phyloP scores from a whole-genome alignment of 1,284 basidiomycete genomes.

The Phaffia rhodozyma region DNA sequence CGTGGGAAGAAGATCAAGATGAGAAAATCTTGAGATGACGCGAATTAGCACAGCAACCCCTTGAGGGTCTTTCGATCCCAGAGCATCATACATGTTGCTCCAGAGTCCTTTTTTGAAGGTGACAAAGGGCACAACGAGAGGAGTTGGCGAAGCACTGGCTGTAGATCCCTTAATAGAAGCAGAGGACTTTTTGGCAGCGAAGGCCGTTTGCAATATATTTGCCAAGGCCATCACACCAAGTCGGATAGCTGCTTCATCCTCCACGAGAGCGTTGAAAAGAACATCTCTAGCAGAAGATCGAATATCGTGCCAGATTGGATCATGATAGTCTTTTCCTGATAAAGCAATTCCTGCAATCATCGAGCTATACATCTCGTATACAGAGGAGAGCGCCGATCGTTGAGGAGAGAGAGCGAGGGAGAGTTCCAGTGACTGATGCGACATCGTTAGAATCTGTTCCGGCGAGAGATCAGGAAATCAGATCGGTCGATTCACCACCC shows the following conservation, averaged over 20 bases:
- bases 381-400: conserved; percentile 22
- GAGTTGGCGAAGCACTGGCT: conserved; percentile 19
- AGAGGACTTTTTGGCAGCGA: conserved; percentile 24
- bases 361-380: conserved; percentile 32
- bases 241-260: conserved; percentile 31
- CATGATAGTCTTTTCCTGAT: conserved; percentile 31
- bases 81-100: conserved; percentile 49
- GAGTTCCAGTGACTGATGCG: background rate
- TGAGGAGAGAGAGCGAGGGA: background rate
- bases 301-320: conserved; percentile 25
- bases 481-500: conserved; percentile 3
- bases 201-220: conserved; percentile 14
- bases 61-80: conserved; percentile 48
- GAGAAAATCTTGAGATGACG: conserved; percentile 47
- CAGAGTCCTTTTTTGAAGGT: conserved; percentile 50
- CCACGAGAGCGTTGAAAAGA: conserved; percentile 31
- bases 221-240: conserved; percentile 8
- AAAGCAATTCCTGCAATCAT: conserved; percentile 53
- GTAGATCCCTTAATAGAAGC: conserved; percentile 21
- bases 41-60: conserved; percentile 49
- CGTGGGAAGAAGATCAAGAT: conserved; percentile 51
- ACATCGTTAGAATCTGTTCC: conserved; percentile 16
- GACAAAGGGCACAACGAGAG: conserved; percentile 25
- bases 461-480: conserved; percentile 2
- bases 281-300: conserved; percentile 30